phyloP scores from a whole-genome alignment of 169 alveolate species.

The Condylostoma magnum region DNA sequence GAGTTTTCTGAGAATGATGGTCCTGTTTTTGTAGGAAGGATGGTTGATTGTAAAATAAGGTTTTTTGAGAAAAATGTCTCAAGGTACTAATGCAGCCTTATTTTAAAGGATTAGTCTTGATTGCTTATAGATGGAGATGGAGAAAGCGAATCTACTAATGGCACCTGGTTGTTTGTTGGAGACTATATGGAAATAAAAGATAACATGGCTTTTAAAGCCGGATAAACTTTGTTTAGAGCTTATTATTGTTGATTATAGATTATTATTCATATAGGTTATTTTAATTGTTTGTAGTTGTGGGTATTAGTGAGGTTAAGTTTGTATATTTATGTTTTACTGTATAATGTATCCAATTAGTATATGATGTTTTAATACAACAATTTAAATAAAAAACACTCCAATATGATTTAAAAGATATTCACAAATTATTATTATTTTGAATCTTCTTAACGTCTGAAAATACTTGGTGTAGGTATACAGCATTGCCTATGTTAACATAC shows the following conservation, averaged over 20 bases:
- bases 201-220: conserved; percentile 61
- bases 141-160: conserved; percentile 60
- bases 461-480: conserved; percentile 25
- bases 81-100: conserved; percentile 44
- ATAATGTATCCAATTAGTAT: no score
- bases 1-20: conserved; percentile 21
- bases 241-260: no score
- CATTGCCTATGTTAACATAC: background rate
- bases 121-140: conserved; percentile 61
- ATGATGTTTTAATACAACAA: no score
- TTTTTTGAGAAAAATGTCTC: conserved; percentile 47
- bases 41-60: conserved; percentile 47
- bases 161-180: conserved; percentile 70
- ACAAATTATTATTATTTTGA: no score
- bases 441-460: no score
- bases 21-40: conserved; percentile 46
- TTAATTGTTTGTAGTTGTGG: no score
- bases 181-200: conserved; percentile 56
- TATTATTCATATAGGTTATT: no score
- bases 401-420: no score
- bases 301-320: no score
- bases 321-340: no score
- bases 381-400: no score
- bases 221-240: conserved; percentile 49
- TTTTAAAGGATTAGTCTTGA: conserved; percentile 49